Conservation (phyloP, 2,329 filamentous ascomycete species). For the Fusarium protoensiforme region DNA sequence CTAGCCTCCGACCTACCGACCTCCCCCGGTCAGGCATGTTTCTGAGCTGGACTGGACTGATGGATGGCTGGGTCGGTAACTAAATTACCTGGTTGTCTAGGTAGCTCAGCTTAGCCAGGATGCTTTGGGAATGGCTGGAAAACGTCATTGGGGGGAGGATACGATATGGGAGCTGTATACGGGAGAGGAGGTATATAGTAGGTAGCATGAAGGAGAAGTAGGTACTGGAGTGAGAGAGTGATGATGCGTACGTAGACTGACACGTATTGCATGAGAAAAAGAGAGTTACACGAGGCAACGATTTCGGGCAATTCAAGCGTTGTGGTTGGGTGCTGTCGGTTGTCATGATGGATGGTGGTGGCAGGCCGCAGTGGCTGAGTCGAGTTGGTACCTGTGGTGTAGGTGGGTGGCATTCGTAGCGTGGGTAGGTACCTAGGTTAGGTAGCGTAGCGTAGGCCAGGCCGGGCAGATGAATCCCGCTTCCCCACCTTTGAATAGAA, state of each 20-base stretch:
- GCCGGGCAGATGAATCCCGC: not conserved
- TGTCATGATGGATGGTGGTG: constrained; percentile 6
- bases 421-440: too few species aligned
- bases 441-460: not conserved
- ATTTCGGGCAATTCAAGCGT: not conserved
- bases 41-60: not conserved
- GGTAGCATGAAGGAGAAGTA: not conserved
- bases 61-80: not conserved
- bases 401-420: too few species aligned
- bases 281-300: not conserved
- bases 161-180: not conserved
- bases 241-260: constrained; percentile 5
- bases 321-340: not conserved
- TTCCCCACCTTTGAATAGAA: constrained; percentile 1
- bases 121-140: not conserved
- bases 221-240: not conserved
- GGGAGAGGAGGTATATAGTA: not conserved
- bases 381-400: not conserved
- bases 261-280: not conserved
- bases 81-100: not conserved
- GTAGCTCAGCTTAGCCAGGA: not conserved
- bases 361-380: not conserved
- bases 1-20: not conserved
- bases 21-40: not conserved
- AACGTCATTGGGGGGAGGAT: not conserved